phyloP scores from a whole-genome alignment of 2,329 filamentous ascomycete species.

The Trichoderma afroharzianum region DNA sequence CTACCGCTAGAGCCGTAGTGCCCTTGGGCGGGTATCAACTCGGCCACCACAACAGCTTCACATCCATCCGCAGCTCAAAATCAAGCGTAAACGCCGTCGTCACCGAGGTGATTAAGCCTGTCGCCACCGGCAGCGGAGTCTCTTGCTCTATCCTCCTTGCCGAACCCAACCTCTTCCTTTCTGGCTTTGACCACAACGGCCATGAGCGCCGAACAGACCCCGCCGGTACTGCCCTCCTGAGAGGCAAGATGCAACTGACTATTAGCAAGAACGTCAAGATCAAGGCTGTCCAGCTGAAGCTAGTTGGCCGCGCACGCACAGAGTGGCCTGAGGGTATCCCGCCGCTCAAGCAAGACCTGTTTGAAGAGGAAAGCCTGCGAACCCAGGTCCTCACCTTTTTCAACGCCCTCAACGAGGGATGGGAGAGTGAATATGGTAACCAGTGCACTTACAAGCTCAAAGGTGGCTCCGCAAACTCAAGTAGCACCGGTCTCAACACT shows the following conservation, averaged over 20 bases:
- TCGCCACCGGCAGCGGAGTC: constrained; percentile 75
- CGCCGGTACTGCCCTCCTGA: constrained; percentile 77
- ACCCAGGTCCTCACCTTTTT: constrained; percentile 92
- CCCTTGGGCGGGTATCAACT: constrained; percentile 26
- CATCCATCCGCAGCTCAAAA: constrained; percentile 48
- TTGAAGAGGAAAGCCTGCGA: constrained; percentile 80
- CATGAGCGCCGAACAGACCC: constrained; percentile 47
- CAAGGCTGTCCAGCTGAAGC: constrained; percentile 83
- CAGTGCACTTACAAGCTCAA: constrained; percentile 56
- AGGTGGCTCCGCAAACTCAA: constrained; percentile 33
- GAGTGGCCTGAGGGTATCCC: constrained; percentile 98
- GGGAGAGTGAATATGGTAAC: constrained; percentile 61
- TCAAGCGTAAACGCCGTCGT: constrained; percentile 48
- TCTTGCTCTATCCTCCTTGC: constrained; percentile 70
- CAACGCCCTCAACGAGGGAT: constrained; percentile 65
- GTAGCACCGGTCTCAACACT: constrained; percentile 31
- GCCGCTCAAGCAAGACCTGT: constrained; percentile 76
- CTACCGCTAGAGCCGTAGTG: constrained; percentile 23
- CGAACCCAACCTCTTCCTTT: constrained; percentile 76
- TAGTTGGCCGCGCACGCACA: constrained; percentile 79
- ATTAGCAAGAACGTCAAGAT: constrained; percentile 90
- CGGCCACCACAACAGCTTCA: constrained; percentile 46
- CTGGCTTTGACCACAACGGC: constrained; percentile 72
- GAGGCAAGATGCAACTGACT: constrained; percentile 77
- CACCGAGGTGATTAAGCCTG: constrained; percentile 63